Base-by-base conservation (phyloP, 208 protist species). In the Cochliopodium minus region DNA sequence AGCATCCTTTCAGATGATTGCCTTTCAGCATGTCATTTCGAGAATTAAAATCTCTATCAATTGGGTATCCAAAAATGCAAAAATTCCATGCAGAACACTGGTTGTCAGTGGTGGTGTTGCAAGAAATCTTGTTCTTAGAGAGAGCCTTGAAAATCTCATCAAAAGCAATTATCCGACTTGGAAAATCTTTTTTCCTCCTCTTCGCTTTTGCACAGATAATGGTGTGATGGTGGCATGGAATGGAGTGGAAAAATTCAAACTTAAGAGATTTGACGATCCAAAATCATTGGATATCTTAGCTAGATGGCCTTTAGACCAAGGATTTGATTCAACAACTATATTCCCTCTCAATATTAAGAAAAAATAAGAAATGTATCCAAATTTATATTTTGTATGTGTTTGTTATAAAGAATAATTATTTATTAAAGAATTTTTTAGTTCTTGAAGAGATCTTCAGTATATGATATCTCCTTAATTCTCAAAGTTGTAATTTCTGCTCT, bases 101-200 rank as follows among this genome's bases (percentile, higher is more conserved):
- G 30, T 59, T 38, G 55, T 59, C 1, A 34, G 5, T n/a, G 58
- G 58, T 17, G 58, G 58, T 62, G 58, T 62, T 26, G 52, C 58
- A 0, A 4, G 43, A 4, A 62, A 62, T 45, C 1, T n/a, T 11
- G 28, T 38, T 30, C 29, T 62, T 13, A 28, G 58, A 43, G 7
- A 28, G 2, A 17, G 33, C 5, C 11, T 62, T n/a, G 5, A 29
- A 0, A 28, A 28, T 20, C 0, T 62, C 4, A n/a, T 39, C 17
- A n/a, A n/a, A n/a, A n/a, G n/a, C n/a, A n/a, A n/a, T n/a, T n/a
- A n/a, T n/a, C n/a, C n/a, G n/a, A n/a, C n/a, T n/a, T n/a, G n/a
- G n/a, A n/a, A n/a, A n/a, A n/a, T n/a, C n/a, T n/a, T n/a, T n/a
- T n/a, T n/a, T n/a, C 20, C 58, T 43, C 45, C 58, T 17, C 4